Base-by-base conservation (phyloP, 2,329 filamentous ascomycete genomes). In the Colletotrichum falcatum region DNA sequence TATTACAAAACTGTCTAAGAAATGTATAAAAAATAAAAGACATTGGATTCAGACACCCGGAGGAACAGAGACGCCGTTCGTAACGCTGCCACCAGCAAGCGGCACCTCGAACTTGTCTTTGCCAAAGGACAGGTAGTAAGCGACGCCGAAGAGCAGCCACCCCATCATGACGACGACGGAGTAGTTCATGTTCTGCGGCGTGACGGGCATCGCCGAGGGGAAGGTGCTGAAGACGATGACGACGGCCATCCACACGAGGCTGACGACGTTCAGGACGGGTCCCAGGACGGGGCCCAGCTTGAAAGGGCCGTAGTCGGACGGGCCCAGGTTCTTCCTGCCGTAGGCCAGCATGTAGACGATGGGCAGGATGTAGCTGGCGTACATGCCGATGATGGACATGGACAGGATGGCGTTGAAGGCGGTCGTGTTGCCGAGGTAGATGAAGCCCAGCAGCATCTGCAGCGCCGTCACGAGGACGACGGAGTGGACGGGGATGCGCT, bases 171-270 rank as follows among this genome's bases (percentile, higher is more conserved):
- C 82, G 0, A 84, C 82, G 42, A 78, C 78, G 0, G 80, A 79
- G 65, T 86, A 86, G 53, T 86, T 86, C 83, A 86, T 86, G 20
- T 80, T 83, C 44, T 81, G 77, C 0, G 79, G 66, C 1, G 81
- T 82, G 0, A 83, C 81, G 0, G 83, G 85, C 74, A 82, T 76
- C 0, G 74, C 65, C 1, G 77, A 78, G 0, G 83, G 84, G 44
- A 86, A 84, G 0, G 79, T 83, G 73, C 83, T 84, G 49, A 87
- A 84, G 1, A 85, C 70, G 44, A 84, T 80, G 0, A 82, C 82
- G 8, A 86, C 70, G 0, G 79, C 53, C 26, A 85, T 79, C 83
- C 84, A 88, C 2, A 79, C 65, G 20, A 83, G 75, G 0, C 82
- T 79, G 8, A 85, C 64, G 0, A 79, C n/a, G 35, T 87, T 87